A percentile compares a stretch with the other conserved stretches of the same genome.
Conservation (phyloP, 306 rosid genomes). For the Quercus parvula region DNA sequence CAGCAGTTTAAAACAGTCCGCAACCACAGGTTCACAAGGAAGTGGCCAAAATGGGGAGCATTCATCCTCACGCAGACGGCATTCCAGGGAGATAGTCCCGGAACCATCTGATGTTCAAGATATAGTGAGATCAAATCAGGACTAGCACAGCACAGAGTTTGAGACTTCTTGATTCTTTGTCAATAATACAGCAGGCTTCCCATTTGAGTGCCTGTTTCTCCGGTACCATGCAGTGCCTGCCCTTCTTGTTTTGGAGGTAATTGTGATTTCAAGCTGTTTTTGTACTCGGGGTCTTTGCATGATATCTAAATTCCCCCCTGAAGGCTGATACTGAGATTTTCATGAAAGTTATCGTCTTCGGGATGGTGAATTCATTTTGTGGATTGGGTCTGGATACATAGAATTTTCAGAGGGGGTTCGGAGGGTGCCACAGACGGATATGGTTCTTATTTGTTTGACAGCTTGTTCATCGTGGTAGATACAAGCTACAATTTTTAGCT, state of each 20-base stretch:
- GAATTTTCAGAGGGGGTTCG: constrained; percentile 23
- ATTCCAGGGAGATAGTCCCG: constrained; percentile 70
- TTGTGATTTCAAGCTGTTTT: constrained; percentile 23
- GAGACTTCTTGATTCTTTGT: constrained; percentile 47
- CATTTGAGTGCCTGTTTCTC: constrained; percentile 39
- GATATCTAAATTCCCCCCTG: constrained; percentile 29
- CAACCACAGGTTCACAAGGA: constrained; percentile 69
- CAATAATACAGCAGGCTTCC: constrained; percentile 49
- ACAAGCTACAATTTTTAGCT: constrained; percentile 53
- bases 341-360: constrained; percentile 6
- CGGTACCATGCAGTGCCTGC: constrained; percentile 14
- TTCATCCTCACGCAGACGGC: constrained; percentile 68
- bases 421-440: constrained; percentile 44
- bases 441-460: constrained; percentile 42
- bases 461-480: constrained; percentile 40
- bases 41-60: constrained; percentile 53
- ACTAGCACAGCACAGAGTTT: constrained; percentile 27
- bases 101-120: constrained; percentile 69
- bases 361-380: constrained; percentile 23
- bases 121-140: constrained; percentile 50
- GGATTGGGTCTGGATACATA: constrained; percentile 24
- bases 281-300: constrained; percentile 12
- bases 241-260: constrained; percentile 21
- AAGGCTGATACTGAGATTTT: constrained; percentile 25
- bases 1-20: constrained; percentile 70